Percentiles rank a stretch among this genome's conserved stretches.
These are phyloP conservation scores for Baorangia bicolor DNA, from an alignment of 768 basidiomycete genomes.

Conservation along the genomic window DNA sequence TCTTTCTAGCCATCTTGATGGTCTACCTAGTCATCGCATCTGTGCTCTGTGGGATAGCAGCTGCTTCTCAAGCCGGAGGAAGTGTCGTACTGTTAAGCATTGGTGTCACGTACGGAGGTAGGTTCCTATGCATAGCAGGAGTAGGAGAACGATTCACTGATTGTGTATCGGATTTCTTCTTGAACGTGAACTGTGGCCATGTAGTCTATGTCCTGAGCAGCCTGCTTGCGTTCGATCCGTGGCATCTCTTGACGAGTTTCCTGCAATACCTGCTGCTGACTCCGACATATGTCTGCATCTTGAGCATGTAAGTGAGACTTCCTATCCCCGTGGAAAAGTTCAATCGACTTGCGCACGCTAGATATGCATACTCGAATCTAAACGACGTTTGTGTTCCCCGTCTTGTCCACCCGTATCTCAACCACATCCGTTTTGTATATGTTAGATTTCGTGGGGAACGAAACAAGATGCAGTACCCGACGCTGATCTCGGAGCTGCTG, in stretches of 20 bases:
- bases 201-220: slow-evolving; percentile 77
- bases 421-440: not conserved
- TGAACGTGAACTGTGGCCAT: not conserved
- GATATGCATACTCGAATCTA: slow-evolving; percentile 83
- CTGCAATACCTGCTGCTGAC: slow-evolving; percentile 84
- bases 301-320: slow-evolving; percentile 61
- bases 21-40: slow-evolving; percentile 83
- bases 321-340: not conserved
- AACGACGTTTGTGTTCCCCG: slow-evolving; percentile 57
- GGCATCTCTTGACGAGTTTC: slow-evolving; percentile 94
- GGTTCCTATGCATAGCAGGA: slow-evolving; percentile 18
- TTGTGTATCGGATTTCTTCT: not conserved
- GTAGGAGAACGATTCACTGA: not conserved
- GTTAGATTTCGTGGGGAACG: slow-evolving; percentile 91
- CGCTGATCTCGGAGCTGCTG: slow-evolving; percentile 79
- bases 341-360: slow-evolving; percentile 35
- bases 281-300: slow-evolving; percentile 74
- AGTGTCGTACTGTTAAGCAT: slow-evolving; percentile 84
- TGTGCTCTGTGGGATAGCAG: slow-evolving; percentile 74
- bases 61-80: slow-evolving; percentile 61
- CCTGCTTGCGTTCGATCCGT: slow-evolving; percentile 87
- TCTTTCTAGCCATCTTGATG: slow-evolving; percentile 75
- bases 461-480: slow-evolving; percentile 79
- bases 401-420: slow-evolving; percentile 12
- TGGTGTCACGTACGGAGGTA: slow-evolving; percentile 80